Conservation (phyloP, 306 rosid species). For the Crotalaria pallida region DNA sequence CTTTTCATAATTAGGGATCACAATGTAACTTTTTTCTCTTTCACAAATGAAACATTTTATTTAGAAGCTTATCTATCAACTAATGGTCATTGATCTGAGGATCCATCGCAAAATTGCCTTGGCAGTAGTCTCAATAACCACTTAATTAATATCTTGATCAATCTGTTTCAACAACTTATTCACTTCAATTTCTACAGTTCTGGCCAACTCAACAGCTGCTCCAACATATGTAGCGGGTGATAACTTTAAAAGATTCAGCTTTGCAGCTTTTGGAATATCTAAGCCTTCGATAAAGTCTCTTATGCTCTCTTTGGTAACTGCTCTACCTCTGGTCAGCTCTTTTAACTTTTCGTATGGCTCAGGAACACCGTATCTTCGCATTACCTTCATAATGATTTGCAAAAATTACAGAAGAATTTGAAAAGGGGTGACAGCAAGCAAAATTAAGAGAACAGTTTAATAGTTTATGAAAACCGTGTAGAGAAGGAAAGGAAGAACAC, state of each 20-base stretch:
- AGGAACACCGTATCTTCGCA: slow-evolving; percentile 90
- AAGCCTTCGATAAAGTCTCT: slow-evolving; percentile 64
- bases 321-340: slow-evolving; percentile 80
- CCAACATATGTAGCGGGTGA: slow-evolving; percentile 84
- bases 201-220: slow-evolving; percentile 76
- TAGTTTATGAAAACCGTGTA: background rate
- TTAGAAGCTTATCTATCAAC: background rate
- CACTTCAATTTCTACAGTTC: slow-evolving; percentile 41
- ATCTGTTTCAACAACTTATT: slow-evolving; percentile 5
- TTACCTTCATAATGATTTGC: slow-evolving; percentile 45
- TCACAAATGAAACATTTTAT: slow-evolving; percentile 7
- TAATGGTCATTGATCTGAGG: slow-evolving; percentile 7
- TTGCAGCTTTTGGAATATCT: slow-evolving; percentile 67
- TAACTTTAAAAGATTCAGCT: slow-evolving; percentile 52
- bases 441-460: slow-evolving; percentile 6
- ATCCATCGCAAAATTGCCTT: background rate
- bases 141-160: background rate
- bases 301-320: slow-evolving; percentile 70
- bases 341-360: slow-evolving; percentile 95
- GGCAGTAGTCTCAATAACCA: background rate
- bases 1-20: slow-evolving; percentile 5
- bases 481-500: background rate
- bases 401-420: background rate
- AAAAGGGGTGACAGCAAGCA: background rate
- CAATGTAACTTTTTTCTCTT: background rate